phyloP scores from a whole-genome alignment of 345 rosid species.

The Aethionema arabicum region DNA sequence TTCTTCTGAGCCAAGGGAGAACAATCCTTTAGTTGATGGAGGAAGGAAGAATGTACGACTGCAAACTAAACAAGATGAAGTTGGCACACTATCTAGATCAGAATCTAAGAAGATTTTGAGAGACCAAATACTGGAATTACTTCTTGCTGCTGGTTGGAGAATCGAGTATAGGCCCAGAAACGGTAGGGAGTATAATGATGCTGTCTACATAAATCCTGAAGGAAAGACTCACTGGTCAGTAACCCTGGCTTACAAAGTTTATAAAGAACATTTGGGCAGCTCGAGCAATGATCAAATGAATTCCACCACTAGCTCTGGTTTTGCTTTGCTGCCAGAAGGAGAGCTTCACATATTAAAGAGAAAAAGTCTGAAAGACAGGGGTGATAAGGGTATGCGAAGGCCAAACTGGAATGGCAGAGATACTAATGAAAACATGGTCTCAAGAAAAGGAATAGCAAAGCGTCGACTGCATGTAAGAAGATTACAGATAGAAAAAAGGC shows the following conservation, averaged over 20 bases:
- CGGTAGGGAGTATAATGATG: conserved; percentile 59
- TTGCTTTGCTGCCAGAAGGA: conserved; percentile 67
- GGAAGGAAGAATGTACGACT: conserved; percentile 24
- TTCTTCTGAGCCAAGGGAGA: conserved; percentile 21
- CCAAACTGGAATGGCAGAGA: conserved; percentile 33
- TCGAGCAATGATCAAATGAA: conserved; percentile 37
- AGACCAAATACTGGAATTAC: conserved; percentile 63
- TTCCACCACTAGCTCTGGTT: conserved; percentile 48
- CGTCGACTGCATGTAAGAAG: conserved; percentile 28
- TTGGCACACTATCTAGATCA: conserved; percentile 31
- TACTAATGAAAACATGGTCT: conserved; percentile 32
- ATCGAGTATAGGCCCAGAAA: conserved; percentile 73
- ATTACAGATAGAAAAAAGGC: conserved; percentile 33
- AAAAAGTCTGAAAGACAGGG: conserved; percentile 46
- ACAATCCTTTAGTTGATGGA: conserved; percentile 15
- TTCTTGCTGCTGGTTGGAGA: conserved; percentile 84
- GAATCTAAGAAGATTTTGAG: conserved; percentile 56
- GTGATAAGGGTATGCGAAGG: conserved; percentile 51
- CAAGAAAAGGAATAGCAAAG: conserved; percentile 35
- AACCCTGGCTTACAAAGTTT: conserved; percentile 74
- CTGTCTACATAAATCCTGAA: conserved; percentile 89
- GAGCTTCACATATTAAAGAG: conserved; percentile 59
- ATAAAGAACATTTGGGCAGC: conserved; percentile 52
- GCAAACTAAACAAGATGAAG: conserved; percentile 24
- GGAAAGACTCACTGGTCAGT: conserved; percentile 97